Conservation (phyloP, 495 filamentous ascomycete species). For the Neurospora sublineolata region DNA sequence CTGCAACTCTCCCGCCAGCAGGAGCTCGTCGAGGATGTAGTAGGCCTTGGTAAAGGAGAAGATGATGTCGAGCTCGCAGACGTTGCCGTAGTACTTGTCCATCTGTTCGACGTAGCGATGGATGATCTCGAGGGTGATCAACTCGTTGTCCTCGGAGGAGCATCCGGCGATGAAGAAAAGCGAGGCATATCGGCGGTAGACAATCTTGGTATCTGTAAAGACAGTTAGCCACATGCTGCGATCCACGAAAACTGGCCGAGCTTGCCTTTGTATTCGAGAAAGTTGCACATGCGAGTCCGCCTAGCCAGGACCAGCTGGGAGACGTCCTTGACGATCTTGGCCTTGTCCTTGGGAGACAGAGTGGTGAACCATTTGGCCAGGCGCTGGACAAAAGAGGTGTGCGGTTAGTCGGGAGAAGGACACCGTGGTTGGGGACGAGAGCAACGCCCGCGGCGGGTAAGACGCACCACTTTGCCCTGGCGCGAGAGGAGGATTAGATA, state of each 20-base stretch:
- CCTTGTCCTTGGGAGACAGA: conserved; percentile 93
- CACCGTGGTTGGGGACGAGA: conserved; percentile 18
- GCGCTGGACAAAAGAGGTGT: conserved; percentile 45
- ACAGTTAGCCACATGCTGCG: conserved; percentile 7
- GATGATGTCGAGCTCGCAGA: conserved; percentile 96
- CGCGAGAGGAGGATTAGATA: conserved; percentile 95
- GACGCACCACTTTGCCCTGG: conserved; percentile 94
- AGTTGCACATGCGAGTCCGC: conserved; percentile 98
- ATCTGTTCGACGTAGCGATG: conserved; percentile 99
- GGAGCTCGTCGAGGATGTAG: conserved; percentile 95
- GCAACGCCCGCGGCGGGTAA: conserved; percentile 30
- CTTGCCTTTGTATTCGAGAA: conserved; percentile 95
- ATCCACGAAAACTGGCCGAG: neutral
- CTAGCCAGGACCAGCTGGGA: conserved; percentile 93
- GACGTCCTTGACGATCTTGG: conserved; percentile 99
- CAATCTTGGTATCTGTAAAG: conserved; percentile 81
- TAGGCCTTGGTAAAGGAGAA: conserved; percentile 94
- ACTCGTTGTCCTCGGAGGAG: conserved; percentile 87
- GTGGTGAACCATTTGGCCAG: conserved; percentile 99
- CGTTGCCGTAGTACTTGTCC: conserved; percentile 99
- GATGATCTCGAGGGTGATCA: conserved; percentile 96
- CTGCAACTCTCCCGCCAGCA: conserved; percentile 91
- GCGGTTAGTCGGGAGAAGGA: conserved; percentile 24
- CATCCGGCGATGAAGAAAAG: conserved; percentile 99
- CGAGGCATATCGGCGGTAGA: conserved; percentile 96